Base-by-base conservation (phyloP, 352 stramenopile species). In the Pythium aquatile region DNA sequence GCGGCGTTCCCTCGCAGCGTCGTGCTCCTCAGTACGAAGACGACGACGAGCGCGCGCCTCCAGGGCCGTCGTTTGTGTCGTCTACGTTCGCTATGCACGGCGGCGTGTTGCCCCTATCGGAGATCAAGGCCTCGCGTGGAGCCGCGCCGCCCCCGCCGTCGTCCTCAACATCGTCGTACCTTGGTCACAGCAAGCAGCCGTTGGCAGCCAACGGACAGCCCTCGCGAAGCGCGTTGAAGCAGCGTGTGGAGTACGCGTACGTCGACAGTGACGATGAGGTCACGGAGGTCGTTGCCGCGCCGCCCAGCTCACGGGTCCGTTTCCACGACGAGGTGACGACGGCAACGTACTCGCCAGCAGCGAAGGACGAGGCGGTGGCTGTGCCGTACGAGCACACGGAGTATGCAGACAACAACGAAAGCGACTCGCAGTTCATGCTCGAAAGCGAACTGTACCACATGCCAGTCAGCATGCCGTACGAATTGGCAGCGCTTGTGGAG, bases 251-350 rank as follows among this genome's bases (percentile, higher is more conserved):
- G 35, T 7, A 29, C 13, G 42, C 28, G 10, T 51, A 42, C 48
- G 24, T 37, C 9, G 16, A 46, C 8, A 52, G 30, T 20, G 40
- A 44, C 6, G 44, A 59, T 16, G 55, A 56, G 9, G 35, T 46
- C 24, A 37, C 28, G 40, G 20, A 28, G 14, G 52, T 65, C 5
- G 56, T 78, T 3, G 61, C 74, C 13, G 60, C 75, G 48, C 83
- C 82, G 10, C 77, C 79, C 1, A 79, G 66, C 55, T 77, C 70
- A 14, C 73, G 73, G 37, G 75, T 86, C 26, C 76, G 72, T 2
- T 78, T 76, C 28, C 33, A 66, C 2, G 65, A 68, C 24, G 33
- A 60, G 40, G 58, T 63, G 6, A 47, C 17, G 6, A 28, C n/a
- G 8, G 53, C 20, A 9, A 14, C 11, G 40, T 70, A 61, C 42